These are phyloP conservation scores for Podaxis carcinomalis DNA, from an alignment of 768 basidiomycete species.

Conservation along the genomic window DNA sequence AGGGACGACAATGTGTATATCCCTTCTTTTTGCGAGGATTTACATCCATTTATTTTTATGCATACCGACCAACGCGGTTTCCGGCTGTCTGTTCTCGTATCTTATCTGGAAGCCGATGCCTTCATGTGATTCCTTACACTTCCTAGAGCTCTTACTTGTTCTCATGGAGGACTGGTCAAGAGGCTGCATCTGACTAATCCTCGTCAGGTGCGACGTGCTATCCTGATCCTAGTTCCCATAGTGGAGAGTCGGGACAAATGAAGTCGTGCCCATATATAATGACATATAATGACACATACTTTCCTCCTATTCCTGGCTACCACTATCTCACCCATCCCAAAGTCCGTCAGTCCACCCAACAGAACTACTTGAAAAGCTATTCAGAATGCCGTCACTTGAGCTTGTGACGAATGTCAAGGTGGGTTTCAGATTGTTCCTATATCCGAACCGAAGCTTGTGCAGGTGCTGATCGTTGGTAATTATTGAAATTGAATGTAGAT, in stretches of 20 bases:
- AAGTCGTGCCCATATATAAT: background rate
- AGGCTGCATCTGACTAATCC: background rate
- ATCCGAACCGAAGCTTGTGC: background rate
- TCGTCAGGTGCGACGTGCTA: background rate
- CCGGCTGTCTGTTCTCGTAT: too few relatives aligned
- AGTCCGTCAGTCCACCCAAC: background rate
- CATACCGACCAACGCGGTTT: background rate
- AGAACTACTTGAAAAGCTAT: background rate
- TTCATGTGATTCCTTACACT: background rate
- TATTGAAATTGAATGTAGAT: conserved; percentile 19
- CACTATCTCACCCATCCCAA: background rate
- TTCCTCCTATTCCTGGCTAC: background rate
- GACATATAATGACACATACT: background rate
- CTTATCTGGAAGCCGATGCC: too few relatives aligned
- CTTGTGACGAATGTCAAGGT: conserved; percentile 43
- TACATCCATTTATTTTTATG: background rate
- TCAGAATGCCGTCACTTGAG: conserved; percentile 37
- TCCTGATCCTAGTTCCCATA: background rate
- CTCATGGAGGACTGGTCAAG: background rate
- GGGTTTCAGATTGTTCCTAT: background rate
- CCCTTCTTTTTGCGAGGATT: background rate
- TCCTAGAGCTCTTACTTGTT: background rate
- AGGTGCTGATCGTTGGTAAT: background rate
- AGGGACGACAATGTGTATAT: background rate
- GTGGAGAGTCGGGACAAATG: background rate